Evolutionary conservation across 2,329 filamentous ascomycete genomes (phyloP), one percentile per base, ranked within the genome.

Genomic region (Seiridium cupressi): DNA sequence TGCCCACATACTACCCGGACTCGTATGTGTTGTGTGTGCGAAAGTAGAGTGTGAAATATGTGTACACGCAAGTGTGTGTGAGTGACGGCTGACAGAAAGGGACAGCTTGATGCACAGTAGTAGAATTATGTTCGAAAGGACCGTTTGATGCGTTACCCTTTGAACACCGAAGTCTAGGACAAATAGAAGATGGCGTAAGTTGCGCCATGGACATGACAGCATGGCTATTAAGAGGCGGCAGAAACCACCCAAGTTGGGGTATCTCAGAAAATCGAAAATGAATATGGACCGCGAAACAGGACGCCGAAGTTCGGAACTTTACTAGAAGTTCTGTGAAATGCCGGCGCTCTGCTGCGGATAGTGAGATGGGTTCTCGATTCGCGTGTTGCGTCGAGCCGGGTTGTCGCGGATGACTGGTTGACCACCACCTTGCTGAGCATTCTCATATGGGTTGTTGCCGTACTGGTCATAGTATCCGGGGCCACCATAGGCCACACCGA

Each of bases 281-380:
- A 31, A 55, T 9, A 31, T 26, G 13, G 5, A n/a, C n/a, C 18
- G 13, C 13, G 18, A 44, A 36, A 55, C 49, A n/a, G n/a, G 31
- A 34, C 44, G 35, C n/a, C 18, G 18, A 26, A 26, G 18, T 26
- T 26, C 18, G 18, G 18, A 57, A 32, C 44, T 48, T 36, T 34
- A 51, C 49, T 85, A 98, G 70, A 99, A 99, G 76, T 99, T 99
- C 77, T 98, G 95, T 38, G 95, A 91, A 69, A 99, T 97, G 61
- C 95, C 95, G 44, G 92, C 92, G 69, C 91, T 96, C 79, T 96
- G 93, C 72, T 96, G 92, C 9, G 94, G 93, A 70, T 91, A 96
- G 63, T 95, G 91, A 49, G 91, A 86, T 2, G 92, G 89, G 72
- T 90, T 96, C 78, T 98, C 93, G 70, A 99, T 98, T 63, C 93